Base-by-base conservation (phyloP, 2,329 filamentous ascomycete species). In the Xylaria sp. region DNA sequence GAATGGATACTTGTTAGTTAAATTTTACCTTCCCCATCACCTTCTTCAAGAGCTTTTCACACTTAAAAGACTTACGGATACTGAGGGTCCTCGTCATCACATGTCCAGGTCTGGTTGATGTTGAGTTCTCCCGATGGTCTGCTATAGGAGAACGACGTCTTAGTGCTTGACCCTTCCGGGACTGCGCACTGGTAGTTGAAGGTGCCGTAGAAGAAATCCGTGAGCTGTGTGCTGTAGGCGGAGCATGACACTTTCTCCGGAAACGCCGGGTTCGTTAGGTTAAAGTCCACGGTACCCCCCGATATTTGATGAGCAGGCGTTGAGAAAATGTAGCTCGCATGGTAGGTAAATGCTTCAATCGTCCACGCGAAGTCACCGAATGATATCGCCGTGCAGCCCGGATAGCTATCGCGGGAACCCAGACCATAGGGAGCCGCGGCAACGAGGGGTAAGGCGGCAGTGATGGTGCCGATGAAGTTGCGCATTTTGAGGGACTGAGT, bases 271-370 rank as follows among this genome's bases (percentile, higher is more conserved):
- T 86, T 87, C 63, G 77, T 74, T n/a, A 87, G 78, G 69, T 82
- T 84, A 79, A 88, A 88, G 75, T 79, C 80, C 69, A 84, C 81
- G 67, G 80, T 80, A 58, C 85, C 86, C 77, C 77, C 81, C 1
- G 81, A 81, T 75, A 83, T 84, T 71, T 86, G 84, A 78, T 88
- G 86, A 3, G 85, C 79, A 0, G 86, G 85, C 1, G 84, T 87
- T 18, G 80, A 80, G 80, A 86, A 87, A 75, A 79, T 76, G 76
- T 83, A 85, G 12, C 79, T 81, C n/a, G 82, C 82, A 75, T 84
- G 82, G 80, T 80, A 87, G 75, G 83, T 80, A 68, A 88, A 85
- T 75, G 79, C 74, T 55, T 78, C 71, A 52, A 86, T 72, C 0
- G 75, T 77, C 84, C 85, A 87, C 6, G 66, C 39, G 67, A 83